These are phyloP conservation scores for Hypocreales sp. DNA, from an alignment of 2,329 filamentous ascomycete genomes.

Conservation along the genomic window DNA sequence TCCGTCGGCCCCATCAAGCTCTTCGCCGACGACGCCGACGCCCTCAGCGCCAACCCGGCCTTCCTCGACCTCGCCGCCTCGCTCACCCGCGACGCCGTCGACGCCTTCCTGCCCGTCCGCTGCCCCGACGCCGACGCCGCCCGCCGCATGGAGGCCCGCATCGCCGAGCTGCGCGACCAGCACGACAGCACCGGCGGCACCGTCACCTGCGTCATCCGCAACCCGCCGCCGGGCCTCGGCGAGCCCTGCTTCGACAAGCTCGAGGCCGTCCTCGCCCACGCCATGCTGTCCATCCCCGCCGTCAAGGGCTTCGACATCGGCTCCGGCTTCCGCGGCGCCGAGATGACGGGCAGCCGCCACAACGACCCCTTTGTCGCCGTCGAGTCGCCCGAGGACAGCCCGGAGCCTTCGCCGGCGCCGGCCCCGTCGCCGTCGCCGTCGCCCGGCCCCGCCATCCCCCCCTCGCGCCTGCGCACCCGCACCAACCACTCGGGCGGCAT, in stretches of 20 bases:
- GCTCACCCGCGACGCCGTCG: slow-evolving; percentile 62
- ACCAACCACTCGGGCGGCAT: slow-evolving; percentile 94
- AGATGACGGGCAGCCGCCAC: slow-evolving; percentile 76
- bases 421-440: slow-evolving; percentile 27
- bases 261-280: slow-evolving; percentile 79
- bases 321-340: slow-evolving; percentile 76
- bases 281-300: slow-evolving; percentile 88
- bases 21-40: slow-evolving; percentile 11
- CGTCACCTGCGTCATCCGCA: slow-evolving; percentile 84
- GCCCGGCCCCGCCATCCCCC: slow-evolving; percentile 25
- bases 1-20: slow-evolving; percentile 52
- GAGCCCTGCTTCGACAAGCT: slow-evolving; percentile 95
- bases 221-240: slow-evolving; percentile 70
- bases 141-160: slow-evolving; percentile 60
- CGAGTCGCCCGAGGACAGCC: too few species aligned
- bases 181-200: slow-evolving; percentile 88
- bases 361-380: slow-evolving; percentile 51
- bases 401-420: slow-evolving; percentile 25
- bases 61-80: slow-evolving; percentile 61
- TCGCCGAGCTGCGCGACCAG: slow-evolving; percentile 62
- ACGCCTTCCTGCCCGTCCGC: slow-evolving; percentile 71
- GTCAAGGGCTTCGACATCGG: slow-evolving; percentile 95
- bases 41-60: slow-evolving; percentile 58
- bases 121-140: slow-evolving; percentile 58
- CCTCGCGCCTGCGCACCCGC: slow-evolving; percentile 60